Evolutionary conservation across 257 asterid species (phyloP), one percentile per base, ranked within the genome.

Genomic region (Craterostigma plantagineum): DNA sequence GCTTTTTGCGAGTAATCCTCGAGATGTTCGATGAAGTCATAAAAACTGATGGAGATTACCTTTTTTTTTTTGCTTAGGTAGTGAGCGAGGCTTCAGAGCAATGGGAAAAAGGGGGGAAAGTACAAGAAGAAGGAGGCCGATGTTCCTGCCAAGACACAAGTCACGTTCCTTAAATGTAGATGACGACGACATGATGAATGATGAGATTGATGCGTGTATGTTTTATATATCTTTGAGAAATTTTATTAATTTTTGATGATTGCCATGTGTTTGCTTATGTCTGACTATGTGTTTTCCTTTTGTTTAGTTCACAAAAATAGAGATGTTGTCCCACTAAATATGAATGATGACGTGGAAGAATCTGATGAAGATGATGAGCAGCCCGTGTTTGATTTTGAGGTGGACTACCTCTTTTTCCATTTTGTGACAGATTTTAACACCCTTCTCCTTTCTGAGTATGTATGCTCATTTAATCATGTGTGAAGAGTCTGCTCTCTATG

Each of bases 271-370:
- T 9, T 50, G 18, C 39, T 0, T 11, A 12, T 34, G 45, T 11
- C 42, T 38, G n/a, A 36, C 0, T 38, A 7, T 44, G 41, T n/a
- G n/a, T n/a, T n/a, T 43, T 17, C 7, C 1, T 12, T 63, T 34
- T 11, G 53, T 65, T 62, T 48, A 87, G 98, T 87, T 69, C 98
- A 87, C 71, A 77, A 79, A 62, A 79, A 72, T 60, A 74, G 92
- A 52, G 93, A 87, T 55, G 50, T 79, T 16, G 58, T 87, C 38
- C 91, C 95, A 0, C 57, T 87, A 60, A 69, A 77, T 57, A 46
- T 74, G 42, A 60, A 70, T 13, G 76, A 64, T 47, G 86, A 66
- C 49, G 45, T 51, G 27, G 86, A 44, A 10, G 90, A 68, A 7
- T 74, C 98, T 9, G 98, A 79, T 58, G 95, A 74, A 53, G 98